Evolutionary conservation across 148 eudicot species (phyloP), one percentile per base, ranked within the genome.

Genomic region (Nyssa sinensis): DNA sequence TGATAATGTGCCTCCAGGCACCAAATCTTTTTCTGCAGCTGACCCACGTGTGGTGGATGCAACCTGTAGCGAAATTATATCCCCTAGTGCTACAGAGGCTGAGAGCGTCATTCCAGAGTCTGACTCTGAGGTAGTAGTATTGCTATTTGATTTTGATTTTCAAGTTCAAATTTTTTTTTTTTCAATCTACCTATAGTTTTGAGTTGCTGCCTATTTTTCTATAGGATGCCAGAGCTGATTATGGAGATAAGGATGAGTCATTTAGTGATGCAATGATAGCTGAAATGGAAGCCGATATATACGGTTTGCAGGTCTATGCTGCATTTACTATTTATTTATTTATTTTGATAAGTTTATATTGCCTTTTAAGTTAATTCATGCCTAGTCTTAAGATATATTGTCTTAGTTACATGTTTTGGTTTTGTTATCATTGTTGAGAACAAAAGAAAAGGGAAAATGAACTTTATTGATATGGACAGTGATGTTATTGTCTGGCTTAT

Each of bases 221-320:
- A 62, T 71, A 94, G 98, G 88, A 85, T 74, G 81, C 67, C 57
- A 77, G 79, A 73, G 76, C 81, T 53, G 67, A 66, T 61, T 84
- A 77, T 59, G 78, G 69, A 53, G 64, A 74, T 32, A 86, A 82
- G 80, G 82, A 84, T 66, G 90, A 79, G 49, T 75, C 85, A 27
- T 75, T 87, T 70, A 87, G 76, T 81, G 93, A 90, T 80, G 92
- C 93, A 66, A 80, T 90, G 86, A 87, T 94, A 82, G 97, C 97
- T 76, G 98, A 94, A 86, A 78, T 86, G 74, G 98, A 94, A 87
- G 98, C 98, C 70, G 93, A 86, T 49, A 79, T 84, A 16, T 90
- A 90, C 47, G 97, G 97, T 67, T 83, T 94, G 80, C 98, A 94
- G 97, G 98, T 94, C 41, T 39, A 44, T 13, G 34, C 58, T 66